Percentiles rank a stretch among this genome's conserved stretches.
Evolutionary conservation across 2,329 filamentous ascomycete species (phyloP).

Genomic region (Plectosphaerella cucumerina): DNA sequence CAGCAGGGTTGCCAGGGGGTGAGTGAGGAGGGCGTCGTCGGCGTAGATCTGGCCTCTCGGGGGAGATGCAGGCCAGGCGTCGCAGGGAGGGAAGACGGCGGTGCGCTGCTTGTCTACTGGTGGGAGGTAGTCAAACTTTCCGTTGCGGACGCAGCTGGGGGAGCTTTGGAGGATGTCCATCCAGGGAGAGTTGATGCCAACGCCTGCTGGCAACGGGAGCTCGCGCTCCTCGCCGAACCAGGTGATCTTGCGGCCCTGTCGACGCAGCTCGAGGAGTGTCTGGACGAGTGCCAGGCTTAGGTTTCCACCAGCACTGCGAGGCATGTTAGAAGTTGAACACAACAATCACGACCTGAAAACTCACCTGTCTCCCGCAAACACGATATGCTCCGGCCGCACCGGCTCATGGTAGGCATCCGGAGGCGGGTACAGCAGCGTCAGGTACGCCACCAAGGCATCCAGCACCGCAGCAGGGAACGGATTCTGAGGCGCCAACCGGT

Average conservation of each 20-base stretch:
- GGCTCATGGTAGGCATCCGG: constrained; percentile 62
- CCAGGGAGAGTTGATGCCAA: constrained; percentile 65
- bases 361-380: constrained; percentile 67
- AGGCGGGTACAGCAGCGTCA: constrained; percentile 69
- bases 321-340: not conserved
- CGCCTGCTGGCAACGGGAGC: constrained; percentile 63
- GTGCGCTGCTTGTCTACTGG: constrained; percentile 28
- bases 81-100: constrained; percentile 36
- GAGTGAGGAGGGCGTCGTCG: constrained; percentile 48
- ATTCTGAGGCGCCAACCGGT: constrained; percentile 69
- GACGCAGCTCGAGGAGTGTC: constrained; percentile 59
- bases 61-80: constrained; percentile 52
- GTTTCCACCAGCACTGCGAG: constrained; percentile 66
- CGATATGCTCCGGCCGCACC: constrained; percentile 60
- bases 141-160: constrained; percentile 49
- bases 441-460: constrained; percentile 68
- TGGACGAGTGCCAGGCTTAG: constrained; percentile 64
- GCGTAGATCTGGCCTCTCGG: constrained; percentile 51
- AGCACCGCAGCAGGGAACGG: constrained; percentile 72
- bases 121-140: constrained; percentile 60
- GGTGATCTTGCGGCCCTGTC: constrained; percentile 38
- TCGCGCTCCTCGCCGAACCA: constrained; percentile 58
- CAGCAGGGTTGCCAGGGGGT: constrained; percentile 66
- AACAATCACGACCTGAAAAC: constrained; percentile 7
- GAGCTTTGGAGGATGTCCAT: constrained; percentile 63